Conservation (phyloP, 2,329 filamentous ascomycete genomes). For the Ophiosphaerella narmari region DNA sequence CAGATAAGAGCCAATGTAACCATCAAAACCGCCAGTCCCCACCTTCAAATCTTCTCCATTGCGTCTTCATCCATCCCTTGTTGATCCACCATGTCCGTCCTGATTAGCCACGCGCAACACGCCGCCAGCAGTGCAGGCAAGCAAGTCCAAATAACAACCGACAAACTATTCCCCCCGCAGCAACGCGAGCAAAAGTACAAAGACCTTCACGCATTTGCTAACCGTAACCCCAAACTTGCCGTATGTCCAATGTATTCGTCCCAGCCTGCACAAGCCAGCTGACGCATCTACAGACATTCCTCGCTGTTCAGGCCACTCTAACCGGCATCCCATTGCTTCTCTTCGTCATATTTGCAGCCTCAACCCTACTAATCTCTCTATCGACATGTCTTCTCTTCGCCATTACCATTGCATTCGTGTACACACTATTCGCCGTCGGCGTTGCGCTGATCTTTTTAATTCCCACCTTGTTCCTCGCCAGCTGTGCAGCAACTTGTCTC, state of each 20-base stretch:
- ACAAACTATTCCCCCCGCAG: slow-evolving; percentile 63
- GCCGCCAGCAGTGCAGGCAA: slow-evolving; percentile 23
- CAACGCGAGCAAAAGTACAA: slow-evolving; percentile 63
- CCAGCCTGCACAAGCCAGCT: background rate
- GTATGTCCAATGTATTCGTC: slow-evolving; percentile 52
- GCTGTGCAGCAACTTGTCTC: slow-evolving; percentile 63
- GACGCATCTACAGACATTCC: slow-evolving; percentile 62
- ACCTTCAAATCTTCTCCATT: background rate
- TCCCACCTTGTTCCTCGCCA: slow-evolving; percentile 70
- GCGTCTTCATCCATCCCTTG: background rate
- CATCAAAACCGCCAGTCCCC: background rate
- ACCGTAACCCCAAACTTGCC: slow-evolving; percentile 69
- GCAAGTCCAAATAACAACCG: slow-evolving; percentile 47
- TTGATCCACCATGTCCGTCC: slow-evolving; percentile 18
- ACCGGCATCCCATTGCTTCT: slow-evolving; percentile 69
- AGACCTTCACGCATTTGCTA: slow-evolving; percentile 60
- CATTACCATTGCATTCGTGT: slow-evolving; percentile 58
- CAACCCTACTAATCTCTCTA: slow-evolving; percentile 66
- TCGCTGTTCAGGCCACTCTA: slow-evolving; percentile 67
- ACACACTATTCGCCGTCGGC: slow-evolving; percentile 70
- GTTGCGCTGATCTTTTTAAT: slow-evolving; percentile 70
- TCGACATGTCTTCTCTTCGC: slow-evolving; percentile 62
- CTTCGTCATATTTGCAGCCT: slow-evolving; percentile 69
- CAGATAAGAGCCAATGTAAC: background rate
- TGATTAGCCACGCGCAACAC: slow-evolving; percentile 31